A percentile compares a stretch with the other conserved stretches of the same genome.
Conservation (phyloP, 176 grass and related monocot genomes). For the Phoenix dactylifera region DNA sequence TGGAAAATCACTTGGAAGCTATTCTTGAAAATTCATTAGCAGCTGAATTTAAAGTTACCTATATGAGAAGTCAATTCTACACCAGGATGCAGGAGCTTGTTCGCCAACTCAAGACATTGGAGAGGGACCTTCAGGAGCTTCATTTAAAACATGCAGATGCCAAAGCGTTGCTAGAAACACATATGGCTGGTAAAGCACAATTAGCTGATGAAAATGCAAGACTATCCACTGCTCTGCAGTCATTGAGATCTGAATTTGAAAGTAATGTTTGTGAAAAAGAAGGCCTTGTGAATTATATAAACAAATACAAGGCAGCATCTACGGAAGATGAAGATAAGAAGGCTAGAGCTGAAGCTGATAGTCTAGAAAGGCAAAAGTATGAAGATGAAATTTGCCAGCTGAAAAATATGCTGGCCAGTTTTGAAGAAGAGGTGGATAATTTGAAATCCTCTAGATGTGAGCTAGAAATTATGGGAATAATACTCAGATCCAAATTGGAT, state of each 20-base stretch:
- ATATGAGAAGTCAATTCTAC: constrained; percentile 42
- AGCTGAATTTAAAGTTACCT: constrained; percentile 60
- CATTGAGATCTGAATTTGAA: constrained; percentile 27
- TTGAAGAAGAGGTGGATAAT: constrained; percentile 56
- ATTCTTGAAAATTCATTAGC: constrained; percentile 48
- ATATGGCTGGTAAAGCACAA: constrained; percentile 34
- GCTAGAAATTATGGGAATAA: constrained; percentile 57
- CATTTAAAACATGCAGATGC: constrained; percentile 29
- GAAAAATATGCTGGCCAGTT: constrained; percentile 26
- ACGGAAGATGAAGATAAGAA: constrained; percentile 26
- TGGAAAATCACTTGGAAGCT: constrained; percentile 49
- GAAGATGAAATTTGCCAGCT: constrained; percentile 61
- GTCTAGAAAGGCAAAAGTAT: constrained; percentile 25
- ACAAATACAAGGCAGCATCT: constrained; percentile 23
- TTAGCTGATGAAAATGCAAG: constrained; percentile 41
- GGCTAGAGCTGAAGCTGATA: constrained; percentile 26
- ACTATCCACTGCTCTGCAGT: constrained; percentile 33
- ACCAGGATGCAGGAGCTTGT: constrained; percentile 26
- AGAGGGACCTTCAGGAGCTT: constrained; percentile 46
- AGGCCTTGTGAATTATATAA: constrained; percentile 25
- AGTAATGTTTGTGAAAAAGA: constrained; percentile 42
- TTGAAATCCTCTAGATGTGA: constrained; percentile 49
- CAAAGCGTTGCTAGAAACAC: constrained; percentile 20
- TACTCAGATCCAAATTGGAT: constrained; percentile 72
- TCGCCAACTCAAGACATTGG: constrained; percentile 35